Evolutionary conservation across 1,284 basidiomycete genomes (phyloP).

Genomic region (Cutaneotrichosporon sp.): DNA sequence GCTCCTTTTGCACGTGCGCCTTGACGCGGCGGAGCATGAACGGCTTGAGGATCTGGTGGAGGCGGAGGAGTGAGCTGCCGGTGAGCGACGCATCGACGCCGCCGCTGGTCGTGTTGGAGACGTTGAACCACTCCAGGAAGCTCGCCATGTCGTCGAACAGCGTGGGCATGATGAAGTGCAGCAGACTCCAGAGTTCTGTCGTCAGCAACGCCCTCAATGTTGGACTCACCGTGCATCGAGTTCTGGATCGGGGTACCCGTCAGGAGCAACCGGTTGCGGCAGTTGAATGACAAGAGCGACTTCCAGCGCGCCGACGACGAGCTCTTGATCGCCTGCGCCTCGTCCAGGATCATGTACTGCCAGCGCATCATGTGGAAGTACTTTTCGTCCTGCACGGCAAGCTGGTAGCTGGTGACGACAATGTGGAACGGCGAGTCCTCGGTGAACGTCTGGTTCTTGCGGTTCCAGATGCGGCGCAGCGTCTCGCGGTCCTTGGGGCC

Average conservation of each 20-base stretch:
- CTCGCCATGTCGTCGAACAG: conserved; percentile 98
- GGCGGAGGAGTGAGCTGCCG: conserved; percentile 89
- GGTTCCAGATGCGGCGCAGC: conserved; percentile 96
- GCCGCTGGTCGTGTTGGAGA: conserved; percentile 90
- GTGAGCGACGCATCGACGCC: conserved; percentile 65
- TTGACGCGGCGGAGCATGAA: conserved; percentile 99
- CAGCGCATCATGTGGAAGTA: conserved; percentile 98
- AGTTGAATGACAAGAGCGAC: conserved; percentile 92
- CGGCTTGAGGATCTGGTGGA: conserved; percentile 99
- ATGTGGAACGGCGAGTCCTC: conserved; percentile 96
- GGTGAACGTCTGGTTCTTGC: conserved; percentile 94
- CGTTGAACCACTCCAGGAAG: conserved; percentile 99
- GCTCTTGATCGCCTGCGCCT: conserved; percentile 99
- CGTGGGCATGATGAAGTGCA: conserved; percentile 99
- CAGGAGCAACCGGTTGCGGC: conserved; percentile 89
- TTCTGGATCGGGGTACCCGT: conserved; percentile 99
- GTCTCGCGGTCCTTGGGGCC: conserved; percentile 95
- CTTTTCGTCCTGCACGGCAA: conserved; percentile 95
- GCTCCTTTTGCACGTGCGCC: conserved; percentile 97
- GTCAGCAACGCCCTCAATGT: conserved; percentile 3
- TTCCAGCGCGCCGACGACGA: conserved; percentile 98
- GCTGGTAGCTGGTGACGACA: conserved; percentile 94
- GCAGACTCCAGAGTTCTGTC: conserved; percentile 94
- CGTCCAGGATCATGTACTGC: conserved; percentile 99
- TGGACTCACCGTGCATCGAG: conserved; percentile 88